Evolutionary conservation across 768 basidiomycete genomes (phyloP).

Genomic region (Gelatoporia subvermispora): DNA sequence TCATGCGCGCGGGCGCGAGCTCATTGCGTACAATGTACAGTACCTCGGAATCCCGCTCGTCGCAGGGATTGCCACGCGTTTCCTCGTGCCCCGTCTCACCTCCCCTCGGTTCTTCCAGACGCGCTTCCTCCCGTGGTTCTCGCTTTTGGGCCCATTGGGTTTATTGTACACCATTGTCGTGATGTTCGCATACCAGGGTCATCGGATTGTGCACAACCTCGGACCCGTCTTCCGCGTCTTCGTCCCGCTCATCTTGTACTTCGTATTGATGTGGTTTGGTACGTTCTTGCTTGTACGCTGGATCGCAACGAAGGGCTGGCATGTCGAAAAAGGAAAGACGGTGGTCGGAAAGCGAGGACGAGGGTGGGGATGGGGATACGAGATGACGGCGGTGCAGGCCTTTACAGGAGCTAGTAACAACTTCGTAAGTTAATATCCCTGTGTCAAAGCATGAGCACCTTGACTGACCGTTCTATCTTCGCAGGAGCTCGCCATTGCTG

Average conservation of each 20-base stretch:
- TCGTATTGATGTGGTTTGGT: slow-evolving; percentile 67
- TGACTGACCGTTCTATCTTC: background rate
- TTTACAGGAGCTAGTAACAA: slow-evolving; percentile 83
- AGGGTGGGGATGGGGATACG: slow-evolving; percentile 40
- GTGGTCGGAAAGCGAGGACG: background rate
- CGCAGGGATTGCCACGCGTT: slow-evolving; percentile 69
- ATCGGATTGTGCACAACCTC: slow-evolving; percentile 68
- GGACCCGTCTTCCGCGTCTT: slow-evolving; percentile 76
- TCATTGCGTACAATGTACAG: slow-evolving; percentile 27
- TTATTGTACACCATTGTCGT: slow-evolving; percentile 79
- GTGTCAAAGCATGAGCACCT: background rate
- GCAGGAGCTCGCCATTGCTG: slow-evolving; percentile 80
- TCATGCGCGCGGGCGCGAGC: background rate
- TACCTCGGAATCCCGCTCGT: slow-evolving; percentile 80
- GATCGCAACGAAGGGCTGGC: slow-evolving; percentile 32
- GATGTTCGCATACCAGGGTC: slow-evolving; percentile 56
- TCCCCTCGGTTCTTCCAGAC: slow-evolving; percentile 46
- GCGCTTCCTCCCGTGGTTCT: slow-evolving; percentile 64
- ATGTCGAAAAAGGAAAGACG: slow-evolving; percentile 5
- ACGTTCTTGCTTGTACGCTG: slow-evolving; percentile 55
- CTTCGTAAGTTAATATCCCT: slow-evolving; percentile 42
- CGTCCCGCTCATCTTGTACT: slow-evolving; percentile 78
- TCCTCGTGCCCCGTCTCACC: slow-evolving; percentile 39
- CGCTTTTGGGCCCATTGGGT: slow-evolving; percentile 65
- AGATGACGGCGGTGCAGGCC: slow-evolving; percentile 70